Evolutionary conservation across 2,329 filamentous ascomycete genomes (phyloP), one percentile per base, ranked within the genome.

Genomic region (Epichloe sibirici): DNA sequence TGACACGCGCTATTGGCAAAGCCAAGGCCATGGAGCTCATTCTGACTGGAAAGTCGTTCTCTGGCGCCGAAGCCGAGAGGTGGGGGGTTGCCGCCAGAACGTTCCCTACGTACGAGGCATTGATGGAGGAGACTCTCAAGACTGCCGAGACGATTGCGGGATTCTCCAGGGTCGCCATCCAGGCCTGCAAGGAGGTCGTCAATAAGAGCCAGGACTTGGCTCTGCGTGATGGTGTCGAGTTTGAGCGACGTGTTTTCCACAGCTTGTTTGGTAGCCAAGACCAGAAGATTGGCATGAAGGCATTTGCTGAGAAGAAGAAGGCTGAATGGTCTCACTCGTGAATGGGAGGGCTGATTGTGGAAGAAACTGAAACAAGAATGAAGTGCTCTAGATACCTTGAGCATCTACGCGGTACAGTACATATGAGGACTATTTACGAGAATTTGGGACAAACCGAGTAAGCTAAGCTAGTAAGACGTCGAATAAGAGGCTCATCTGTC

Each of bases 161-260:
- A 1, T 89, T 93, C 70, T 90, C 87, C 50, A 82, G 78, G 65
- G 85, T 98, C n/a, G 87, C 91, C 1, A 82, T 95, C 54, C 83
- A 89, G 72, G 93, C 87, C 11, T 85, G 81, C 53, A 98, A 98
- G 77, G 93, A 98, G 76, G 91, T 93, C n/a, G 91, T 98, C 52
- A 95, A 97, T 69, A 97, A 96, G 83, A 95, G 90, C 69, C 90
- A 97, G 75, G 93, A 98, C 62, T 71, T 95, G 60, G 77, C 85
- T 3, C 73, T 98, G 55, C 75, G 86, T 60, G 93, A 97, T 64
- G 93, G 93, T 13, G 86, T 98, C 2, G 93, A 98, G 72, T 97
- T 83, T 71, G 93, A 98, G 78, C 79, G 93, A 65, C 81, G 90
- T 51, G 78, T 97, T 37, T 98, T 98, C 76, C 93, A 98, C 71